These are phyloP conservation scores for Ilyonectria destructans DNA, from an alignment of 2,329 filamentous ascomycete species.

Conservation along the genomic window DNA sequence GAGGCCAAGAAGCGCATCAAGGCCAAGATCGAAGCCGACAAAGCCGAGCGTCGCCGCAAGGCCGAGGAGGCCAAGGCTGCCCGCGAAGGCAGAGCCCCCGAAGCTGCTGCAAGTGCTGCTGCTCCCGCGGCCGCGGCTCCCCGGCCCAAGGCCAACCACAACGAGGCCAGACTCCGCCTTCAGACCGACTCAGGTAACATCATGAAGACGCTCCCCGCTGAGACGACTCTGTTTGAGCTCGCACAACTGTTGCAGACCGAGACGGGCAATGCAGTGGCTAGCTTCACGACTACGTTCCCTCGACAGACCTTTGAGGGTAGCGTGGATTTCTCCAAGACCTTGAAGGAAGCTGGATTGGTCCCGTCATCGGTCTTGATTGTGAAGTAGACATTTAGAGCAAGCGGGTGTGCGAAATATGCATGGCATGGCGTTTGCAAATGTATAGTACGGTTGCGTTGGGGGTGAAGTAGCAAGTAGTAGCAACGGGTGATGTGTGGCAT, in stretches of 20 bases:
- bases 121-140: conserved; percentile 64
- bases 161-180: conserved; percentile 85
- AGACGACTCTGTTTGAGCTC: conserved; percentile 94
- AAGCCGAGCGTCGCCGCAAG: conserved; percentile 88
- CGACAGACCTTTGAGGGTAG: conserved; percentile 82
- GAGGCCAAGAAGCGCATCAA: conserved; percentile 92
- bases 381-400: conserved; percentile 58
- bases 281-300: conserved; percentile 90
- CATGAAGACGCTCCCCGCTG: conserved; percentile 89
- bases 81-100: conserved; percentile 80
- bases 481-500: not conserved
- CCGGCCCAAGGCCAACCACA: conserved; percentile 81
- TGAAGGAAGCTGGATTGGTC: conserved; percentile 92
- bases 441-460: conserved; percentile 2
- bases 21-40: conserved; percentile 95
- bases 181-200: conserved; percentile 83
- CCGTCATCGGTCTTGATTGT: conserved; percentile 93
- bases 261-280: conserved; percentile 78
- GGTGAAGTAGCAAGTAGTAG: not conserved
- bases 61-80: conserved; percentile 89
- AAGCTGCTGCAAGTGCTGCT: conserved; percentile 60
- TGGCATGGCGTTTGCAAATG: conserved; percentile 41
- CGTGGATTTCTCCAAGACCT: conserved; percentile 87
- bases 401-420: conserved; percentile 33
- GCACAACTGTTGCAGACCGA: conserved; percentile 83